Evolutionary conservation across 2,329 filamentous ascomycete species (phyloP), one percentile per base, ranked within the genome.

Genomic region (Niveomyces coronatus): DNA sequence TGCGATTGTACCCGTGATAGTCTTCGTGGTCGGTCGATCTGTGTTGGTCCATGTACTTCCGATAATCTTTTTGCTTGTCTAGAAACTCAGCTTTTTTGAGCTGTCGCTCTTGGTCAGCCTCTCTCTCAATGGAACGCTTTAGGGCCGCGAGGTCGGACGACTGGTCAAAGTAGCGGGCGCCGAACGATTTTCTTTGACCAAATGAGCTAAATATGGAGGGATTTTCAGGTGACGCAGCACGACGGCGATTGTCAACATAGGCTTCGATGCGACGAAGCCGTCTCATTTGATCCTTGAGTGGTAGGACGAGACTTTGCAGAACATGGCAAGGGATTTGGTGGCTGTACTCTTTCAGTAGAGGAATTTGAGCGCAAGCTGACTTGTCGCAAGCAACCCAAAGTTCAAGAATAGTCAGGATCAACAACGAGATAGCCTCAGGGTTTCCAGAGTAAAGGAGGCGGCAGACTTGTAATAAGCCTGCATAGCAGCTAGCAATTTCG

Each of bases 301-400:
- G 62, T 1, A 79, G 54, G 0, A 70, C 41, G 0, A 79, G 55
- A 3, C 53, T 56, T 10, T 65, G 49, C 1, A 73, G 56, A 0
- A 67, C 36, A 0, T 44, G 31, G 0, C 33, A 2, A 0, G 61
- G 57, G 4, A 79, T 50, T 3, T 62, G 63, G 1, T 65, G 61
- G n/a, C 59, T 47, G 43, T 72, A 79, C 0, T 71, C 51, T 0
- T 7, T n/a, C 0, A 80, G 47, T 2, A 72, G 43, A 0, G 59
- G 53, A 19, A 61, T 56, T 0, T 52, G 40, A 0, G 30, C 14
- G 3, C 62, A 56, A 1, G 65, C 66, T 4, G 59, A 57, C 38
- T 58, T 66, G 43, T 81, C 76, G 23, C 68, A 65, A 1, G 68
- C 69, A 5, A 73, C 50, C 76, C 76, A 81, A 0, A 81, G 49